Evolutionary conservation across 305 asterid species (phyloP), one percentile per base, ranked within the genome.

Genomic region (Plantago coronopus): DNA sequence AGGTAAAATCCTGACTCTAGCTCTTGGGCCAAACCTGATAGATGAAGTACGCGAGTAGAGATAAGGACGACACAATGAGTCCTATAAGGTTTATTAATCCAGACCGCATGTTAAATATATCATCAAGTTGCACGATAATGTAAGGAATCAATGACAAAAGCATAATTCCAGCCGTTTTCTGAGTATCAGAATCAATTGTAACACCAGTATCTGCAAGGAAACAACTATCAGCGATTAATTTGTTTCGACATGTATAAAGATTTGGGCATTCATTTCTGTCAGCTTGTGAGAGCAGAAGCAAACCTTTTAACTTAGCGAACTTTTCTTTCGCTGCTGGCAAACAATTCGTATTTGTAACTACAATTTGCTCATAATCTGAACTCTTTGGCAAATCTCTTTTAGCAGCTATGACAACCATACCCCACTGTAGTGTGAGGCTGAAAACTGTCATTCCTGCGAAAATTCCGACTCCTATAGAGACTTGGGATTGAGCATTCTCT

Each of bases 361-460:
- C 67, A 25, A 13, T 31, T 10, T 54, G 27, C 22, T 74, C 57
- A 2, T 71, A 44, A 8, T 17, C 54, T 20, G 73, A 17, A 21
- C 56, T 67, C 44, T n/a, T 3, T 17, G 17, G 68, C 62, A 78
- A 61, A 18, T 74, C 62, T 66, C 64, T 66, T 48, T 76, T 68
- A 7, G 74, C 85, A 34, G 69, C 69, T 11, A 78, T 69, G 1
- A 82, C 69, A 42, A 85, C 78, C 47, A 68, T 58, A 20, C 83
- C 84, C 89, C 89, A 80, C 17, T 80, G 82, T 14, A 78, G 22
- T 0, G 87, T 82, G 2, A 82, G 87, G 22, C 72, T 72, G 21
- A 82, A 74, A 18, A 82, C 83, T 0, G 85, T 85, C 56, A 75
- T 74, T 53, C 94, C 94, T 7, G 84, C 79, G 17, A 69, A 79